Evolutionary conservation across 768 basidiomycete genomes (phyloP).

Genomic region (Leccinum subgranulosum): DNA sequence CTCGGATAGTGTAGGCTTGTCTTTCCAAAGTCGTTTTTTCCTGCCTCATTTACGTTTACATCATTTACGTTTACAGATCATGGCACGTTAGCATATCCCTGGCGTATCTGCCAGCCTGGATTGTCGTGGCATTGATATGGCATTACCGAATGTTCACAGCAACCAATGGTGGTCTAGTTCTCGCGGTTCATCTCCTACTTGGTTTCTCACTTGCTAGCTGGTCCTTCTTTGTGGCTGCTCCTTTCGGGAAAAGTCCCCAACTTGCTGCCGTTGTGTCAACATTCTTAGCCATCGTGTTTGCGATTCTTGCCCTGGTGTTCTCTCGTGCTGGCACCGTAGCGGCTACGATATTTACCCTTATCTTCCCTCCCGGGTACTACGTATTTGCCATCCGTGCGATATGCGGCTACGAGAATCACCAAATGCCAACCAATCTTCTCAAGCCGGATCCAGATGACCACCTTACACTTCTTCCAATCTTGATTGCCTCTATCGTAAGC

Average conservation of each 20-base stretch:
- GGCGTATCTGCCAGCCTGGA: slow-evolving; percentile 75
- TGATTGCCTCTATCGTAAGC: slow-evolving; percentile 67
- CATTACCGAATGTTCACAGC: slow-evolving; percentile 61
- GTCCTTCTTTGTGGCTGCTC: slow-evolving; percentile 67
- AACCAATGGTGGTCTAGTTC: slow-evolving; percentile 56
- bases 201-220: slow-evolving; percentile 67
- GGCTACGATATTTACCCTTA: slow-evolving; percentile 60
- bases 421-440: slow-evolving; percentile 50
- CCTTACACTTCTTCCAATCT: slow-evolving; percentile 51
- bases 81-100: slow-evolving; percentile 70
- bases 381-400: slow-evolving; percentile 68
- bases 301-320: slow-evolving; percentile 62
- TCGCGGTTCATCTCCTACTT: slow-evolving; percentile 65
- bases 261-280: slow-evolving; percentile 66
- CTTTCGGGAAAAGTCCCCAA: slow-evolving; percentile 71
- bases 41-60: slow-evolving; percentile 10
- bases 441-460: slow-evolving; percentile 59
- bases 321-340: slow-evolving; percentile 38
- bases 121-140: slow-evolving; percentile 64
- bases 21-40: neutral
- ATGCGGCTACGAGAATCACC: slow-evolving; percentile 62
- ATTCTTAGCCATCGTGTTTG: slow-evolving; percentile 62
- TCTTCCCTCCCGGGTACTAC: slow-evolving; percentile 78
- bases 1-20: slow-evolving; percentile 52
- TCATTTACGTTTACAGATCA: slow-evolving; percentile 28